Conservation (phyloP, 306 rosid species). For the Mucuna pruriens region DNA sequence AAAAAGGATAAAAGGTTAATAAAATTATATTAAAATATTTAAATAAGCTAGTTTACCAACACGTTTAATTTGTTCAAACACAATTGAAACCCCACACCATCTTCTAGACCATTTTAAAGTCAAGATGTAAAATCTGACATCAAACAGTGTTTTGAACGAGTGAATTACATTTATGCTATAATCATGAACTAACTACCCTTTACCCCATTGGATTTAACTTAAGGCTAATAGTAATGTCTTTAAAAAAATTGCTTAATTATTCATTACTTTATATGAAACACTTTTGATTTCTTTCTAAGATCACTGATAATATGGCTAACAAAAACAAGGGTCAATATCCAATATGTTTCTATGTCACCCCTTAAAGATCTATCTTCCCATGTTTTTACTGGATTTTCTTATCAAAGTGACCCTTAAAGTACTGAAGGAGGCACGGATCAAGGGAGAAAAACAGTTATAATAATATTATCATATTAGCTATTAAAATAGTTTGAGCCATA, state of each 20-base stretch:
- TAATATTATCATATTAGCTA: background rate
- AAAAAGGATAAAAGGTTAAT: too few relatives aligned
- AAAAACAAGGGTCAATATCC: constrained; percentile 36
- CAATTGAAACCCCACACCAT: background rate
- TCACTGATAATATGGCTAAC: constrained; percentile 8
- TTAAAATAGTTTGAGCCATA: constrained; percentile 24
- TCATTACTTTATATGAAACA: background rate
- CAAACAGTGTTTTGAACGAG: background rate
- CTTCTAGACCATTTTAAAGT: background rate
- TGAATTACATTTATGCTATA: background rate
- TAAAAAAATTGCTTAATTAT: constrained; percentile 10
- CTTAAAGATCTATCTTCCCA: constrained; percentile 35
- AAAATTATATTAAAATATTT: too few relatives aligned
- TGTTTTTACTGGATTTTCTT: constrained; percentile 5
- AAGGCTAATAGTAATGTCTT: background rate
- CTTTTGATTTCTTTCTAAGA: background rate
- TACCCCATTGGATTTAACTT: constrained; percentile 3
- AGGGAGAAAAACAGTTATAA: background rate
- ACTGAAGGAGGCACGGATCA: constrained; percentile 18
- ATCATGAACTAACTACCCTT: background rate
- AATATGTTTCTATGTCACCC: constrained; percentile 3
- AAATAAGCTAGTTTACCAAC: too few relatives aligned
- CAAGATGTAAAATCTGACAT: background rate
- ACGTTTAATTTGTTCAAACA: too few relatives aligned
- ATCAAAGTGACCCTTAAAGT: constrained; percentile 34